Base-by-base conservation (phyloP, 768 basidiomycete genomes). In the Kwoniella mangroviensis region DNA sequence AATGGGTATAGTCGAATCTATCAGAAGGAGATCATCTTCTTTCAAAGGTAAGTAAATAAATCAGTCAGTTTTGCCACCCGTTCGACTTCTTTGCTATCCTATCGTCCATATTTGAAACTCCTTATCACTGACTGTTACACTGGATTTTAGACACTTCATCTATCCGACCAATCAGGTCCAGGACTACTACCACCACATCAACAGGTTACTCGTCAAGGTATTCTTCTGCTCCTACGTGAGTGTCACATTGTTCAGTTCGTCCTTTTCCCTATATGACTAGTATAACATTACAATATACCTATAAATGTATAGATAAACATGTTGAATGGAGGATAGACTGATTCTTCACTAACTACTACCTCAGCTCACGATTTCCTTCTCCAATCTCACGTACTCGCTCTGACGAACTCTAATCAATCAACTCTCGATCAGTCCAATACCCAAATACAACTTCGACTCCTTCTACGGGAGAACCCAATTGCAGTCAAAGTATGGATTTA, bases 151-250 rank as follows among this genome's bases (percentile, higher is more conserved):
- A 60, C 7, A 19, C 19, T 9, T 19, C 41, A n/a, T 21, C 42
- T n/a, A 11, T 42, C 11, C 58, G 34, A 17, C 15, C 41, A 6
- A 13, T 7, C 19, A 41, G 17, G 43, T 21, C 15, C 10, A 60
- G 40, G 5, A n/a, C 56, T 0, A 34, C 56, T 26, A 57, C 22
- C 3, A 55, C 54, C 10, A 15, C 12, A 58, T 13, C 28, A 58
- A 28, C 15, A 42, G 24, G 22, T 3, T 57, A 28, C 9, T 34
- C 56, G 1, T 45, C 58, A 42, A 60, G 58, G 13, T 42, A 60
- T 22, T 60, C 58, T 22, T 60, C 58, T 42, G 58, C 58, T 4
- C 58, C 58, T 41, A 60, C 58, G 58, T 60, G 58, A 60, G 58
- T 42, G 19, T 19, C 45, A 19, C 19, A 7, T 19, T 45, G 45